Conservation (phyloP, 257 asterid species). For the Paulownia fortunei region DNA sequence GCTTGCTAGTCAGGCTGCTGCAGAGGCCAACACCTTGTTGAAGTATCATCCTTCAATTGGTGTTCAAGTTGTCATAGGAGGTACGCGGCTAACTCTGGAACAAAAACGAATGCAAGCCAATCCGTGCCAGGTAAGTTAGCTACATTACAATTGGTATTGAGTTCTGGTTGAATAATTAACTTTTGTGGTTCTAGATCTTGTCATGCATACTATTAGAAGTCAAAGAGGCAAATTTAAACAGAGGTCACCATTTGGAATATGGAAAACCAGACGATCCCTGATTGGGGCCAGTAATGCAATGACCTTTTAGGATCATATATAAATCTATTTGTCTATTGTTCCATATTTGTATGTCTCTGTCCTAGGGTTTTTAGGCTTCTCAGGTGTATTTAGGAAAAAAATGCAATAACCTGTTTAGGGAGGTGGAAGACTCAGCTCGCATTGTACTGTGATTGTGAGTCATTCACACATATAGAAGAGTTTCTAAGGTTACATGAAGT, state of each 20-base stretch:
- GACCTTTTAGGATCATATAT: not conserved
- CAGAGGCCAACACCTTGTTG: slow-evolving; percentile 86
- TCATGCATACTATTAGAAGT: not conserved
- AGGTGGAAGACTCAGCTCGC: not conserved
- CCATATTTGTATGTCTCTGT: not conserved
- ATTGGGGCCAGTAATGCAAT: not conserved
- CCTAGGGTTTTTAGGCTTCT: not conserved
- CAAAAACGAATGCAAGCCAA: slow-evolving; percentile 95
- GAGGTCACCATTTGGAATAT: not conserved
- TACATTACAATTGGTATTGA: not conserved
- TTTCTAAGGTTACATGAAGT: not conserved
- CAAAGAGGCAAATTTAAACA: not conserved
- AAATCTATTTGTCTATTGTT: not conserved
- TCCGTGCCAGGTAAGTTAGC: slow-evolving; percentile 77
- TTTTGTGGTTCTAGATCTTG: not conserved
- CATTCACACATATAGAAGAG: not conserved
- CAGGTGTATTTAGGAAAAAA: not conserved
- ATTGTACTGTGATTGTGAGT: not conserved
- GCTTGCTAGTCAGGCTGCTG: slow-evolving; percentile 95
- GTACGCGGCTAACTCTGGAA: slow-evolving; percentile 83
- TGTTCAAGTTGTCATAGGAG: slow-evolving; percentile 97
- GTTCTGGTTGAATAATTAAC: not conserved
- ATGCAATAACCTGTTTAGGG: not conserved
- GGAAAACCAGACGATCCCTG: not conserved
- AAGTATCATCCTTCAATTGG: slow-evolving; percentile 94